These are phyloP conservation scores for Ceratobasidium sp. DNA, from an alignment of 1,284 basidiomycete genomes.

Conservation along the genomic window DNA sequence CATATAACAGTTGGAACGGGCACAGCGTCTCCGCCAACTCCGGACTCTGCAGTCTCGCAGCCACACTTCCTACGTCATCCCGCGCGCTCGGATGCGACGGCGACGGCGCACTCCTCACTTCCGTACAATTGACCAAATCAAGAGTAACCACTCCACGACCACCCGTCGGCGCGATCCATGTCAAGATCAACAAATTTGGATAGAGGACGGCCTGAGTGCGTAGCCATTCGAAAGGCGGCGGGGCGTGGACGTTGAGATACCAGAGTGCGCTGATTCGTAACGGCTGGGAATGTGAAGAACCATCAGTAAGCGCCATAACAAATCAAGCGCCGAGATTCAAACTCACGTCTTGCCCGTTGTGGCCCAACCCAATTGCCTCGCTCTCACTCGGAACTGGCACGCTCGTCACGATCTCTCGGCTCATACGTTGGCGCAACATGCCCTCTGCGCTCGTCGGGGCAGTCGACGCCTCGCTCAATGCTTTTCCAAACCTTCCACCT, in stretches of 20 bases:
- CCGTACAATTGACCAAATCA: constrained; percentile 84
- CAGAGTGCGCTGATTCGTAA: constrained; percentile 84
- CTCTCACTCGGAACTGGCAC: constrained; percentile 42
- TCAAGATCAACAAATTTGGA: constrained; percentile 80
- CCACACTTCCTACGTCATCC: constrained; percentile 86
- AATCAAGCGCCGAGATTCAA: not conserved
- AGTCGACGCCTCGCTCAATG: constrained; percentile 45
- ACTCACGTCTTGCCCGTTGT: constrained; percentile 40
- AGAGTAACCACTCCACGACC: constrained; percentile 84
- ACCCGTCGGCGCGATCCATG: constrained; percentile 83
- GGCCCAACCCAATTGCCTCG: constrained; percentile 40
- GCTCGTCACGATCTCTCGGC: constrained; percentile 41
- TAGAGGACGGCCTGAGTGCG: constrained; percentile 86
- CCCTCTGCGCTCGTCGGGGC: constrained; percentile 44
- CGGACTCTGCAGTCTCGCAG: constrained; percentile 73
- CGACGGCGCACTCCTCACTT: constrained; percentile 82
- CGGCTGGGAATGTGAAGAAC: constrained; percentile 65
- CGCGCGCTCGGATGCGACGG: constrained; percentile 80
- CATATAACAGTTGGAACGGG: constrained; percentile 89
- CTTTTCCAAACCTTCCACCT: constrained; percentile 35
- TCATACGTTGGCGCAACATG: constrained; percentile 41
- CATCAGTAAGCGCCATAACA: constrained; percentile 38
- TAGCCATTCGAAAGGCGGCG: constrained; percentile 82
- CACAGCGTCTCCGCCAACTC: constrained; percentile 77
- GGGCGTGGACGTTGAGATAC: constrained; percentile 89